A percentile compares a stretch with the other conserved stretches of the same genome.
These are phyloP conservation scores for Erysimum cheiranthoides DNA, from an alignment of 345 rosid genomes.

Conservation along the genomic window DNA sequence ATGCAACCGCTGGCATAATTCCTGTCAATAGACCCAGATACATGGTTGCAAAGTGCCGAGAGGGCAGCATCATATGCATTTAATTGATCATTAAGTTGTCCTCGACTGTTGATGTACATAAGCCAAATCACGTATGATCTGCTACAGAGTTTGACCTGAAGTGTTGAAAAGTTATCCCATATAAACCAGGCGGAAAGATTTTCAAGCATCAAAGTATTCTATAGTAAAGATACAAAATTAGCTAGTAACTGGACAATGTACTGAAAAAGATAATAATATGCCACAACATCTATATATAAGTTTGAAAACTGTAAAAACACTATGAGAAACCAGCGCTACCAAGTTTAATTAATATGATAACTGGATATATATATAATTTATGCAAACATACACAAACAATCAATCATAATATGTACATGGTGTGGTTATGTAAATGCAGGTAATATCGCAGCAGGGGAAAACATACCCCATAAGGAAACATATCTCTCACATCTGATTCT, in stretches of 20 bases:
- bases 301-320: conserved; percentile 20
- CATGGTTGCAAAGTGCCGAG: conserved; percentile 57
- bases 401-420: conserved; percentile 28
- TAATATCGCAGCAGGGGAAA: conserved; percentile 29
- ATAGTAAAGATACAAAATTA: conserved; percentile 7
- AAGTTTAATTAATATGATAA: neutral
- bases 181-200: conserved; percentile 31
- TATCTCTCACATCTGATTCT: conserved; percentile 58
- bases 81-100: conserved; percentile 66
- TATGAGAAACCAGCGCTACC: conserved; percentile 26
- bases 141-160: conserved; percentile 76
- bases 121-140: conserved; percentile 89
- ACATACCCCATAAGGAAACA: conserved; percentile 81
- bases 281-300: conserved; percentile 1
- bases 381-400: neutral
- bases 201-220: conserved; percentile 20
- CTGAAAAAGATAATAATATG: conserved; percentile 22
- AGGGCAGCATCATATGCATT: conserved; percentile 78
- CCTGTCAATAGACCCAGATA: conserved; percentile 52
- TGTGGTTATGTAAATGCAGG: conserved; percentile 32
- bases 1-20: conserved; percentile 73
- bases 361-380: neutral
- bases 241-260: conserved; percentile 6
- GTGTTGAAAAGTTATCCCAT: conserved; percentile 47
- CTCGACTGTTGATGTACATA: conserved; percentile 84